A percentile compares a stretch with the other conserved stretches of the same genome.
phyloP scores from a whole-genome alignment of 371 early-diverging fungal genomes.

The Choanephora cucurbitarum region DNA sequence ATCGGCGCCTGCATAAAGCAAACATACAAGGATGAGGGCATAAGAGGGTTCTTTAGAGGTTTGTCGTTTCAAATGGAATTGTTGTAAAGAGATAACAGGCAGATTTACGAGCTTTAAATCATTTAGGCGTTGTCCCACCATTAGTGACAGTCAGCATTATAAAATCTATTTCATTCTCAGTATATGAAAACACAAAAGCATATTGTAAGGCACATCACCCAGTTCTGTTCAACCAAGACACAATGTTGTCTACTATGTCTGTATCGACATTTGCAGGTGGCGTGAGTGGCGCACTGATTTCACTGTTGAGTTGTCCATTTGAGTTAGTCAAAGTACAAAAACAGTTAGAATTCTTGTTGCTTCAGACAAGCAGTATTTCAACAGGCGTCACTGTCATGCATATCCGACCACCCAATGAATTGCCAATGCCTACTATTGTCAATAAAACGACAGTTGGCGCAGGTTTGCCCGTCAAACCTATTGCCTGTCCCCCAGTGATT shows the following conservation, averaged over 20 bases:
- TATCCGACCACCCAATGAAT: conserved; percentile 6
- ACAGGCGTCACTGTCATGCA: conserved; percentile 46
- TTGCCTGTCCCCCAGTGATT: conserved; percentile 19
- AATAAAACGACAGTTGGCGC: conserved; percentile 36
- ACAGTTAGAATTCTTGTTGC: conserved; percentile 66
- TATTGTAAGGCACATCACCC: conserved; percentile 31
- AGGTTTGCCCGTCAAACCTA: conserved; percentile 32
- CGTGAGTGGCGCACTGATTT: conserved; percentile 67
- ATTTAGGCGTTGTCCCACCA: conserved; percentile 69
- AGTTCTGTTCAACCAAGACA: conserved; percentile 24
- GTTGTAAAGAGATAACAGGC: not conserved
- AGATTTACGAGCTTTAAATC: not conserved
- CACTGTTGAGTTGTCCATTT: conserved; percentile 72
- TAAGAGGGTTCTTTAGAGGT: conserved; percentile 76
- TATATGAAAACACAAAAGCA: conserved; percentile 64
- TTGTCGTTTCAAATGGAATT: not conserved
- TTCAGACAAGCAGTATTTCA: conserved; percentile 59
- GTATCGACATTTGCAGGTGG: conserved; percentile 64
- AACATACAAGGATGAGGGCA: conserved; percentile 72
- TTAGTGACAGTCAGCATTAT: conserved; percentile 76
- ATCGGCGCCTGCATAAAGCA: conserved; percentile 66
- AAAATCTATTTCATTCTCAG: conserved; percentile 76
- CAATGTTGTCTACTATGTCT: conserved; percentile 50
- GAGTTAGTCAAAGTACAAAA: conserved; percentile 83
- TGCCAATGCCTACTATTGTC: conserved; percentile 16